Evolutionary conservation across 495 filamentous ascomycete species (phyloP), one percentile per base, ranked within the genome.

Genomic region (Pseudevernia furfuracea): DNA sequence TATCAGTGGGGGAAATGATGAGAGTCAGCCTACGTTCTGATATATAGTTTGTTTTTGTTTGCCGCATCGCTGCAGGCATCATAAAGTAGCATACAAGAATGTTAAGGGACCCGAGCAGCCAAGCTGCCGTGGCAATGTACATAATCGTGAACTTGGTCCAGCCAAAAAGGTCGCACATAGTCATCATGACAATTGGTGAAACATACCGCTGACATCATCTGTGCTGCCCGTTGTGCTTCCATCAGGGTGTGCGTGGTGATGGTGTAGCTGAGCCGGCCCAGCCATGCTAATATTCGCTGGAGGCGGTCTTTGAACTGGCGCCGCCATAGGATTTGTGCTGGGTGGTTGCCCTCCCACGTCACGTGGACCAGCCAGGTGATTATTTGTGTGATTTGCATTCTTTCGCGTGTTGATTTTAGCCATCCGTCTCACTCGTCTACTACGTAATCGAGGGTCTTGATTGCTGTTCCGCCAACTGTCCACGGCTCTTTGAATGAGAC

Each of bases 381-480:
- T 77, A 11, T 74, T 60, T 77, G 74, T 39, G 73, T 72, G 37
- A 30, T 52, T 59, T 81, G 77, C 8, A 57, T 85, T 81, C 75
- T 90, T 92, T 67, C 94, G 85, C 70, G 83, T 90, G 78, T 85
- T 91, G 72, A 96, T 89, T 80, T 97, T 98, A 61, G 92, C 92
- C 90, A 94, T 92, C 61, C 94, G 82, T 62, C 95, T 84, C 48
- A 98, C 94, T 62, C 94, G 84, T 72, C 94, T 79, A 76, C 92
- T 97, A 71, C 94, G 85, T 70, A 97, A 77, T 66, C 91, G 82
- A 25, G 89, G 89, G 68, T 98, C 94, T 76, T 96, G 91, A 75
- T 97, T 97, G 81, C 95, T 97, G 75, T 98, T 98, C 57, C 94
- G 80, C 94, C 94, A 97, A 74, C 93, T 97, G 76, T 98, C 94